These are phyloP conservation scores for Avicennia marina DNA, from an alignment of 257 asterid species.

Conservation along the genomic window DNA sequence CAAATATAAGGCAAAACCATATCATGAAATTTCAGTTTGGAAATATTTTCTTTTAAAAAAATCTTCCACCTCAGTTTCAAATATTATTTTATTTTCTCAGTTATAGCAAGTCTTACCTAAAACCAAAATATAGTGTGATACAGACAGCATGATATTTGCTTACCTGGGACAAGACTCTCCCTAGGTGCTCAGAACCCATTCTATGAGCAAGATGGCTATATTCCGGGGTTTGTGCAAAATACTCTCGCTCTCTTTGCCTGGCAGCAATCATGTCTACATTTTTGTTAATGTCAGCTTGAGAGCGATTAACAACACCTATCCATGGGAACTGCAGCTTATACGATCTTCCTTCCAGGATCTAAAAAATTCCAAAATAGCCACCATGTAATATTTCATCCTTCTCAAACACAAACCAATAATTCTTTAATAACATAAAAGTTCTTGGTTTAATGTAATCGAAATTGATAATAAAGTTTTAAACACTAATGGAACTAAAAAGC, in stretches of 20 bases:
- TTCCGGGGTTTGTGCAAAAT: constrained; percentile 58
- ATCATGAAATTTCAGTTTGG: background rate
- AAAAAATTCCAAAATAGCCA: constrained; percentile 5
- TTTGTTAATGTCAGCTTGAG: constrained; percentile 75
- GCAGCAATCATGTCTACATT: constrained; percentile 87
- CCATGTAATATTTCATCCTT: constrained; percentile 2
- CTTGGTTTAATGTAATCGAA: background rate
- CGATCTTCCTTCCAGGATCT: constrained; percentile 74
- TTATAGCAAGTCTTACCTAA: no score
- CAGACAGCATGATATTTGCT: no score
- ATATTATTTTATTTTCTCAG: no score
- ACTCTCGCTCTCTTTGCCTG: constrained; percentile 65
- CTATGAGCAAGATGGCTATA: constrained; percentile 54
- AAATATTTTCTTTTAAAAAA: background rate
- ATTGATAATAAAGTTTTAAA: no score
- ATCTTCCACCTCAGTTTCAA: background rate
- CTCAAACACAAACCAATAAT: background rate
- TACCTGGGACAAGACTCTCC: constrained; percentile 67
- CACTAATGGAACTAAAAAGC: no score
- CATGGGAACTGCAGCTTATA: constrained; percentile 82
- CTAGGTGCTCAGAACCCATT: constrained; percentile 87
- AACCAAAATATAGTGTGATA: no score
- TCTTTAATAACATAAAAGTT: background rate
- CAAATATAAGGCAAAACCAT: background rate
- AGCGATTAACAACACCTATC: constrained; percentile 88